These are phyloP conservation scores for Penicillium silybi DNA, from an alignment of 495 filamentous ascomycete genomes.

Conservation along the genomic window DNA sequence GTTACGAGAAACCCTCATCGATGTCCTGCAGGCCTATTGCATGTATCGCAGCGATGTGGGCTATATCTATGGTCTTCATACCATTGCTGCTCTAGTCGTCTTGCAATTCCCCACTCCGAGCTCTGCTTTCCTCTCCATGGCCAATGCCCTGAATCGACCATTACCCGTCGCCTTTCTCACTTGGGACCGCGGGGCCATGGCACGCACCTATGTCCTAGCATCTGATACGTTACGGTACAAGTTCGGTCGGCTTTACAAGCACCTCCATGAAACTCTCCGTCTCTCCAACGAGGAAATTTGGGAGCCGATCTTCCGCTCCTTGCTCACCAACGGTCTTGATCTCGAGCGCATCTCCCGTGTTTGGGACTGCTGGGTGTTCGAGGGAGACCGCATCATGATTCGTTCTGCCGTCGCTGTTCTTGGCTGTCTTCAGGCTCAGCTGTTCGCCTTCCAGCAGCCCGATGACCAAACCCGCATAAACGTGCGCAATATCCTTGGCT, in stretches of 20 bases:
- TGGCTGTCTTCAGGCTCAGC: constrained; percentile 54
- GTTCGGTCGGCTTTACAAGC: constrained; percentile 62
- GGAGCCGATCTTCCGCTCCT: constrained; percentile 55
- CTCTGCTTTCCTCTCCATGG: constrained; percentile 75
- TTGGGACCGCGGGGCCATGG: constrained; percentile 66
- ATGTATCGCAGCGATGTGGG: constrained; percentile 95
- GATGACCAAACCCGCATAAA: constrained; percentile 34
- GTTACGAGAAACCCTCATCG: constrained; percentile 67
- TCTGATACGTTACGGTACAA: constrained; percentile 70
- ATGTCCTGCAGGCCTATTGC: constrained; percentile 83
- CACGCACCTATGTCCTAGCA: constrained; percentile 66
- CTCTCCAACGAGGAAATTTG: constrained; percentile 48
- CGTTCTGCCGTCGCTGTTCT: constrained; percentile 73
- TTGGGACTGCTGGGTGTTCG: constrained; percentile 94
- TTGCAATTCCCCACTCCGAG: constrained; percentile 71
- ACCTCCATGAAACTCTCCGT: constrained; percentile 53
- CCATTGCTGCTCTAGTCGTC: constrained; percentile 81
- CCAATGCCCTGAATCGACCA: constrained; percentile 85
- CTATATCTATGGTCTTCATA: constrained; percentile 81
- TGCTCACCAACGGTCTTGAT: constrained; percentile 55
- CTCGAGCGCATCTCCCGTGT: constrained; percentile 74
- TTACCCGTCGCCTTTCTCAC: constrained; percentile 85
- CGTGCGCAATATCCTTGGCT: constrained; percentile 48
- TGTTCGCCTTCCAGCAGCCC: constrained; percentile 54
- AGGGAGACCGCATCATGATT: constrained; percentile 79